A percentile compares a stretch with the other conserved stretches of the same genome.
These are phyloP conservation scores for Phytophthora pisi DNA, from an alignment of 352 stramenopile species.

Conservation along the genomic window DNA sequence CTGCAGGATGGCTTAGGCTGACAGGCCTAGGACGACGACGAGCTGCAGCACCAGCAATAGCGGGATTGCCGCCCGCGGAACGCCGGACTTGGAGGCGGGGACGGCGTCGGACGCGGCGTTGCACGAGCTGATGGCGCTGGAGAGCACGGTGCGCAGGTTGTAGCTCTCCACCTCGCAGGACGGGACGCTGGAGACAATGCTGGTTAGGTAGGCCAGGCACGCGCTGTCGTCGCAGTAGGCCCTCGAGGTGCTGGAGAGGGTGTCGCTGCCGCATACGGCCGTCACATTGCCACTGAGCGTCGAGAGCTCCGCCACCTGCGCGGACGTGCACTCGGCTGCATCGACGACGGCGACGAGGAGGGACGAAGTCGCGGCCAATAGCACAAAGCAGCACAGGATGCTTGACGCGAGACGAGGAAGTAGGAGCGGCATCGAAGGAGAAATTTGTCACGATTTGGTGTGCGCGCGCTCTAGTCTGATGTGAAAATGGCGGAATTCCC, in stretches of 20 bases:
- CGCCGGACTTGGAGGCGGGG: constrained; percentile 26
- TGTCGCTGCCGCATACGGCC: constrained; percentile 32
- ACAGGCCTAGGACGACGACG: not conserved
- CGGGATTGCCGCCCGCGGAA: not conserved
- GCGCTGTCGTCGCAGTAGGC: constrained; percentile 26
- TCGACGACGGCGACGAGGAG: not conserved
- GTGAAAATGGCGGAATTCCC: too few species aligned
- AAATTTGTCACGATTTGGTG: not conserved
- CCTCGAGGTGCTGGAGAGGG: constrained; percentile 20
- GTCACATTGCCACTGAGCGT: constrained; percentile 36
- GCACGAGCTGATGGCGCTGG: constrained; percentile 31
- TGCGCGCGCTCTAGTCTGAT: not conserved
- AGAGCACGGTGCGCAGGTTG: constrained; percentile 38
- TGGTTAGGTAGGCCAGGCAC: constrained; percentile 34
- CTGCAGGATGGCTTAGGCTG: not conserved
- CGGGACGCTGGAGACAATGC: constrained; percentile 25
- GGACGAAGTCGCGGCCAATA: not conserved
- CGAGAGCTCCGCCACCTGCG: constrained; percentile 30
- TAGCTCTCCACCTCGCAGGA: constrained; percentile 40
- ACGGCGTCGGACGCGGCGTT: constrained; percentile 37
- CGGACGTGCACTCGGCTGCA: constrained; percentile 31
- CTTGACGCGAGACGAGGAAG: not conserved
- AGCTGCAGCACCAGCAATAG: not conserved
- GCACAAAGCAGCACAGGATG: not conserved
- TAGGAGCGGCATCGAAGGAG: not conserved